A percentile compares a stretch with the other conserved stretches of the same genome.
phyloP scores from a whole-genome alignment of 2,329 filamentous ascomycete genomes.

The Cercospora sesami region DNA sequence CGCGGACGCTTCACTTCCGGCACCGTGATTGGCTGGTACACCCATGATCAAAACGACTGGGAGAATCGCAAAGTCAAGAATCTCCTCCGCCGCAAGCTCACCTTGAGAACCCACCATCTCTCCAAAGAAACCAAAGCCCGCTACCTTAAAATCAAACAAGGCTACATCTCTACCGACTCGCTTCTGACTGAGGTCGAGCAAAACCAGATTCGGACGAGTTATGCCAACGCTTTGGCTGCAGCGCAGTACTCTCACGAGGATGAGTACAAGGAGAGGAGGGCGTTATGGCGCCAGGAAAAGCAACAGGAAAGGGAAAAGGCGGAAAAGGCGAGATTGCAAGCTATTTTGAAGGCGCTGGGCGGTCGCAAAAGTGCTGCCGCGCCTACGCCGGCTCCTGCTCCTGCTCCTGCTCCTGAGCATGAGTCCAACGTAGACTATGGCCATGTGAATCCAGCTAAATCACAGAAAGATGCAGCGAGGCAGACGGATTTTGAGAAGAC shows the following conservation, averaged over 20 bases:
- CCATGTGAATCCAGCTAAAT: neutral
- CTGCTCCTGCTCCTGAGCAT: neutral
- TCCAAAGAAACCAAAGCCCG: neutral
- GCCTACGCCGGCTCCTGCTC: neutral
- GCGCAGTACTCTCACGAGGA: neutral
- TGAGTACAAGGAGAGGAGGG: neutral
- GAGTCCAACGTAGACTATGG: neutral
- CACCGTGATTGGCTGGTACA: conserved; percentile 10
- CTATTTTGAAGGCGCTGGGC: conserved; percentile 2
- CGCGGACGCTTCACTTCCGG: conserved; percentile 4
- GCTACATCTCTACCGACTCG: neutral
- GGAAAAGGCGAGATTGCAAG: neutral
- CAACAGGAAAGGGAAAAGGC: neutral
- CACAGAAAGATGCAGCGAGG: neutral
- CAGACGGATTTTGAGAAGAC: neutral
- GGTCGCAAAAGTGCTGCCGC: neutral
- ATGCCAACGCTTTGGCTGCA: neutral
- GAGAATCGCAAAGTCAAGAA: neutral
- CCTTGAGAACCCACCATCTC: neutral
- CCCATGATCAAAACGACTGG: neutral
- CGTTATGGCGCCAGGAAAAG: neutral
- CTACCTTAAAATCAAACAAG: neutral
- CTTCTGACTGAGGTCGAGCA: conserved; percentile 2
- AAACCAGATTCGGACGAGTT: neutral
- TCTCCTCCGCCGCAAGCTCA: neutral